phyloP scores from a whole-genome alignment of 2,329 filamentous ascomycete species.

The Monilinia polystroma region DNA sequence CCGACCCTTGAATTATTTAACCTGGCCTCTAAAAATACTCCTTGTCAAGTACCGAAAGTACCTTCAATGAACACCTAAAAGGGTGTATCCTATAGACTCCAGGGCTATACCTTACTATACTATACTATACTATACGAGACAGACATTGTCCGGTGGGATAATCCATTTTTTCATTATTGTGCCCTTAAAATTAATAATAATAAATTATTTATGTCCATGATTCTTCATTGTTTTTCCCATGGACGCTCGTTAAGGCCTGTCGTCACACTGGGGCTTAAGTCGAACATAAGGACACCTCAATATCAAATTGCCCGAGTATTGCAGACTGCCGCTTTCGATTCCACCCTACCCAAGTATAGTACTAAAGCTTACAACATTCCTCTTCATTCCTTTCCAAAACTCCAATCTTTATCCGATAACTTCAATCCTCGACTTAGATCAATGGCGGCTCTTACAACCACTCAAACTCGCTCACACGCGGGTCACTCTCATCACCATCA shows the following conservation, averaged over 20 bases:
- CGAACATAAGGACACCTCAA: constrained; percentile 40
- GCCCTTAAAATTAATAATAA: background rate
- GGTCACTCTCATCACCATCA: constrained; percentile 66
- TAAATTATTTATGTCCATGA: constrained; percentile 33
- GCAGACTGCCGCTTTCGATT: constrained; percentile 36
- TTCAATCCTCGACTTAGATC: constrained; percentile 31
- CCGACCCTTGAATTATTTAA: background rate
- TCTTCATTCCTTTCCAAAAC: constrained; percentile 31
- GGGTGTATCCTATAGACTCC: background rate
- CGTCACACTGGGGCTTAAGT: constrained; percentile 34
- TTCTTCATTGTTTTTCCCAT: constrained; percentile 33
- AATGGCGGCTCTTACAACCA: constrained; percentile 39
- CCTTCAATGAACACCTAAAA: constrained; percentile 25
- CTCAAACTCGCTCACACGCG: constrained; percentile 45
- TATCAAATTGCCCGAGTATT: constrained; percentile 36
- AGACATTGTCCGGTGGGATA: background rate
- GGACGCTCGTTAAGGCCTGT: constrained; percentile 37
- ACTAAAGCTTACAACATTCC: constrained; percentile 28
- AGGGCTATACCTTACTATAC: background rate
- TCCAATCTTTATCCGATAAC: constrained; percentile 32
- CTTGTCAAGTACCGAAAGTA: constrained; percentile 23
- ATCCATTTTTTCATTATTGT: constrained; percentile 8
- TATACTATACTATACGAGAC: background rate
- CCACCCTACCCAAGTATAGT: constrained; percentile 27
- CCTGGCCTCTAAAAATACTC: constrained; percentile 3